Evolutionary conservation across 2,329 filamentous ascomycete genomes (phyloP).

Genomic region (Cladophialophora psammophila): DNA sequence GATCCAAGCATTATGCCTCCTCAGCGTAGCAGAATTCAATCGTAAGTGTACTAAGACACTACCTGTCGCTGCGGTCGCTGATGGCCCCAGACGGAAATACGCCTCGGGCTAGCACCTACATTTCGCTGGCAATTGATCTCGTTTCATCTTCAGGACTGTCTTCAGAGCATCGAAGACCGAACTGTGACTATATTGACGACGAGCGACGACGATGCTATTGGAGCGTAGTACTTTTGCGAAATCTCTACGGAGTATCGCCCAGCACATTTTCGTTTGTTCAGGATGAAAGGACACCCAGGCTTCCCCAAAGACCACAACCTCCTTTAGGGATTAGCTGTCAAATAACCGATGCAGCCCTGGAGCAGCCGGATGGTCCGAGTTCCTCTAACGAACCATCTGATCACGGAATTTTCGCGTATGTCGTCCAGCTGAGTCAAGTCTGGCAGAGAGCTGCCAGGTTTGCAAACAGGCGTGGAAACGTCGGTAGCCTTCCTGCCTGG

Average conservation of each 20-base stretch:
- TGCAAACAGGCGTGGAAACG: slow-evolving; percentile 55
- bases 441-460: slow-evolving; percentile 59
- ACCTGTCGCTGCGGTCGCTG: not conserved
- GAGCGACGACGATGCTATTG: slow-evolving; percentile 47
- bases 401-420: slow-evolving; percentile 56
- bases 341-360: slow-evolving; percentile 30
- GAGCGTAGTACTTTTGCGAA: slow-evolving; percentile 54
- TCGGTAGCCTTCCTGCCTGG: slow-evolving; percentile 56
- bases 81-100: slow-evolving; percentile 52
- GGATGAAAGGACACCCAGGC: slow-evolving; percentile 30
- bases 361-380: slow-evolving; percentile 24
- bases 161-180: slow-evolving; percentile 42
- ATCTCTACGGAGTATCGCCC: slow-evolving; percentile 49
- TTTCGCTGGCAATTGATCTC: slow-evolving; percentile 55
- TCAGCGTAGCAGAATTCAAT: slow-evolving; percentile 53
- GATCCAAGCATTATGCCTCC: slow-evolving; percentile 51
- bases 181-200: slow-evolving; percentile 10
- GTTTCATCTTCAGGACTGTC: slow-evolving; percentile 55
- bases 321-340: slow-evolving; percentile 30
- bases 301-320: slow-evolving; percentile 26
- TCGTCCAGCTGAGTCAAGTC: slow-evolving; percentile 55
- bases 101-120: slow-evolving; percentile 53
- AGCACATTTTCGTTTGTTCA: slow-evolving; percentile 26
- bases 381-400: slow-evolving; percentile 23
- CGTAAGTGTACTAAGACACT: slow-evolving; percentile 42